Base-by-base conservation (phyloP, 2,329 filamentous ascomycete species). In the Rugonectria rugulosa region DNA sequence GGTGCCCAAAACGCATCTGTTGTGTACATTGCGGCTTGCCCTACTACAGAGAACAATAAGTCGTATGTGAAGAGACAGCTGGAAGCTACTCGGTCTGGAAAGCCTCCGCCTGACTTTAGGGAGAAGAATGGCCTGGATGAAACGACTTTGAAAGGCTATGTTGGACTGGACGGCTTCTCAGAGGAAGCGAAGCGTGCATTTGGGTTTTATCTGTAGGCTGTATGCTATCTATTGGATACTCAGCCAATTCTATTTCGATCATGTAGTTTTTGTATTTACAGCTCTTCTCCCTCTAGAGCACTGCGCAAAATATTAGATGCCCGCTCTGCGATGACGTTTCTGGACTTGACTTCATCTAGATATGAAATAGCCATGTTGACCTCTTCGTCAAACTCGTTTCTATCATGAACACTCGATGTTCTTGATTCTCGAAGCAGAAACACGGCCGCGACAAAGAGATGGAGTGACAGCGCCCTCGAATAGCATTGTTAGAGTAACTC, bases 21-120 rank as follows among this genome's bases (percentile, higher is more conserved):
- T 0, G 68, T 66, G 0, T 76, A 73, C 53, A 70, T 76, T 21
- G 69, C 73, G 2, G 70, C 74, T 2, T 70, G 69, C 9, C 73
- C 74, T 1, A 68, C 70, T 5, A 76, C 73, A 2, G 38, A 61
- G 3, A 41, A 31, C n/a, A 65, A 69, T 23, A 62, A 60, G 49
- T 40, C 17, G 6, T 66, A 67, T 57, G 63, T 67, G 48, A 63
- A 60, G 32, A 49, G 20, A 19, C 61, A 68, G 19, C 49, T 65
- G 2, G 47, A 34, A 12, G 49, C 53, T 12, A 57, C 57, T 7
- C 49, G 53, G 4, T 41, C 36, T 12, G 59, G 59, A 31, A 34
- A 29, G 3, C 45, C 57, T 5, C 21, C 57, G 11, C 31, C 55
- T 11, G 54, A 62, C 17, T 53, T 49, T 17, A 26, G 31, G 3